phyloP scores from a whole-genome alignment of 2,329 filamentous ascomycete genomes.

The Curvularia verruculosa region DNA sequence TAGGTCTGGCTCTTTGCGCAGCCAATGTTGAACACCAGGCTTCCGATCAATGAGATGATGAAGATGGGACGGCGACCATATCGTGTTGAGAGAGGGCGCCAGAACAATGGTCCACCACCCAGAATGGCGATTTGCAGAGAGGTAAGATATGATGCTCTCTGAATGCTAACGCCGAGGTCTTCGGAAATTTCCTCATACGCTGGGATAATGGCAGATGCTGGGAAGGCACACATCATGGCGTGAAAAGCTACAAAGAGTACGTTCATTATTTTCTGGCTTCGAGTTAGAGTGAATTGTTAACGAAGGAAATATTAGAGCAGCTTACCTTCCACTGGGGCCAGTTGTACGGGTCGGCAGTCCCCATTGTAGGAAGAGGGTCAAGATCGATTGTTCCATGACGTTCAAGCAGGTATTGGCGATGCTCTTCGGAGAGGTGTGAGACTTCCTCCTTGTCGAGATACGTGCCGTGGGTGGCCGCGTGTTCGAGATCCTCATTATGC shows the following conservation, averaged over 20 bases:
- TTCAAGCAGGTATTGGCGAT: constrained; percentile 58
- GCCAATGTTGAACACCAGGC: constrained; percentile 59
- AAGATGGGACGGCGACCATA: constrained; percentile 63
- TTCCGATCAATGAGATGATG: constrained; percentile 57
- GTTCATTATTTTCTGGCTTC: constrained; percentile 57
- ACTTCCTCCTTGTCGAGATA: constrained; percentile 35
- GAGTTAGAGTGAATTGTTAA: not conserved
- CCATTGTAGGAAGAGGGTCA: constrained; percentile 59
- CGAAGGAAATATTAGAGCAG: not conserved
- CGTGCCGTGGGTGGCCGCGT: constrained; percentile 35
- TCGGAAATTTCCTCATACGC: constrained; percentile 61
- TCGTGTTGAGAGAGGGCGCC: constrained; percentile 61
- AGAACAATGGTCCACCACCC: constrained; percentile 61
- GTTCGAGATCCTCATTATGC: constrained; percentile 33
- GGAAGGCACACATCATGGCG: constrained; percentile 64
- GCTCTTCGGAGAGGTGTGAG: constrained; percentile 50
- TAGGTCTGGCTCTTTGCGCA: constrained; percentile 59
- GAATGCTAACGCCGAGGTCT: constrained; percentile 58
- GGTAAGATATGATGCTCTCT: constrained; percentile 60
- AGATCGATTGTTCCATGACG: constrained; percentile 62
- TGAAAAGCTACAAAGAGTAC: constrained; percentile 63
- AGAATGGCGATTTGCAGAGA: constrained; percentile 63
- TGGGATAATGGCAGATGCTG: constrained; percentile 60
- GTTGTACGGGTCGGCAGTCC: constrained; percentile 62
- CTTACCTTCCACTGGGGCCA: constrained; percentile 59